These are phyloP conservation scores for Mimosa bimucronata DNA, from an alignment of 306 rosid species.

Conservation along the genomic window DNA sequence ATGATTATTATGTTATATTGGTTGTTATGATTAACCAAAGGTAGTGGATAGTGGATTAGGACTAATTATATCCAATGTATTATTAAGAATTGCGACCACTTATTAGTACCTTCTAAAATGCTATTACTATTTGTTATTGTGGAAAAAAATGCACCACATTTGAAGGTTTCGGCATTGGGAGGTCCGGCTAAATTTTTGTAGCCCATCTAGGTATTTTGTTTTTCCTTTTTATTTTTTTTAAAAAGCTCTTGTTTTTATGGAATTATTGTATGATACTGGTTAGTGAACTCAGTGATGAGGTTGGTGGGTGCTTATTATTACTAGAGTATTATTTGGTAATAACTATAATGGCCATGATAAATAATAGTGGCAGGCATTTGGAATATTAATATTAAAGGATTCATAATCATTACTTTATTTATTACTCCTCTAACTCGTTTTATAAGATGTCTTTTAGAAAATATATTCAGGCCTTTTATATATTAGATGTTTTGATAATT, in stretches of 20 bases:
- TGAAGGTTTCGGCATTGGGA: neutral
- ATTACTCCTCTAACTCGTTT: too few species aligned
- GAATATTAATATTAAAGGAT: neutral
- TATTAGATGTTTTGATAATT: too few species aligned
- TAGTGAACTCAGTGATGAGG: neutral
- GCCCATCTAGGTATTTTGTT: neutral
- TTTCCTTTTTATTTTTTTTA: neutral
- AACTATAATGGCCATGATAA: neutral
- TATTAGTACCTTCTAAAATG: neutral
- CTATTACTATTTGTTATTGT: neutral
- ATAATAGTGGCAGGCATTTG: neutral
- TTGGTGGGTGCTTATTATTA: neutral
- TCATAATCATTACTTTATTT: neutral
- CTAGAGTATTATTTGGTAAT: neutral
- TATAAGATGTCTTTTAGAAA: too few species aligned
- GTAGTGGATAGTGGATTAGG: constrained; percentile 10
- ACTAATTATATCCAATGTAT: neutral
- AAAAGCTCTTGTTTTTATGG: neutral
- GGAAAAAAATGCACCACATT: neutral
- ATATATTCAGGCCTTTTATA: too few species aligned
- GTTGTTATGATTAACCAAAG: constrained; percentile 30
- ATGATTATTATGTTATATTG: constrained; percentile 5
- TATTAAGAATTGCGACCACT: neutral
- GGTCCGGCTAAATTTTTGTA: neutral
- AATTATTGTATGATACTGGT: neutral